A percentile compares a stretch with the other conserved stretches of the same genome.
These are phyloP conservation scores for Medicago ruthenica DNA, from an alignment of 306 rosid genomes.

Conservation along the genomic window DNA sequence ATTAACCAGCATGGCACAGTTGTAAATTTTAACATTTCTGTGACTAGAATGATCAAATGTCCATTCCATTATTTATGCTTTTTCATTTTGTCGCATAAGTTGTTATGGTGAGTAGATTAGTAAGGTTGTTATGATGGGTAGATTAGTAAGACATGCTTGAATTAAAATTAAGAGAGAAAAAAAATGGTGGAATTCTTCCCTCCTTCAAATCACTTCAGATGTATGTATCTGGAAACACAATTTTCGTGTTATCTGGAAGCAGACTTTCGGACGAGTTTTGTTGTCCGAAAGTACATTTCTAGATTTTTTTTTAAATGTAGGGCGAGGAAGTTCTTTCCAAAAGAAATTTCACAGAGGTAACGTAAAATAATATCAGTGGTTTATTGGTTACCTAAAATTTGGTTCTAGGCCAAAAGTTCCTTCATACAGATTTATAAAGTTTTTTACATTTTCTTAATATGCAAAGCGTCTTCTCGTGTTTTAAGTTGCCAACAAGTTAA, in stretches of 20 bases:
- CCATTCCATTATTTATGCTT: slow-evolving; percentile 43
- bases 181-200: background rate
- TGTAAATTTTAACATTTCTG: slow-evolving; percentile 53
- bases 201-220: background rate
- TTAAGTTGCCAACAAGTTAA: background rate
- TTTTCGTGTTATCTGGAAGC: background rate
- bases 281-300: no score
- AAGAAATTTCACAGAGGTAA: no score
- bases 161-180: background rate
- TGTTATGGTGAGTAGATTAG: background rate
- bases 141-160: background rate
- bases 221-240: background rate
- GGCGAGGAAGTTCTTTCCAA: no score
- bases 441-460: background rate
- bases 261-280: background rate
- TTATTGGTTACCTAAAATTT: background rate
- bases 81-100: background rate
- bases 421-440: background rate
- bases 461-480: background rate
- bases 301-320: no score
- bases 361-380: no score
- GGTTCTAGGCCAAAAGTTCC: background rate
- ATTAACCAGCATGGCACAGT: slow-evolving; percentile 39
- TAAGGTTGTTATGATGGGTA: no score
- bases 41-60: slow-evolving; percentile 61